phyloP scores from a whole-genome alignment of 169 alveolate genomes.

The Eimeria acervulina region DNA sequence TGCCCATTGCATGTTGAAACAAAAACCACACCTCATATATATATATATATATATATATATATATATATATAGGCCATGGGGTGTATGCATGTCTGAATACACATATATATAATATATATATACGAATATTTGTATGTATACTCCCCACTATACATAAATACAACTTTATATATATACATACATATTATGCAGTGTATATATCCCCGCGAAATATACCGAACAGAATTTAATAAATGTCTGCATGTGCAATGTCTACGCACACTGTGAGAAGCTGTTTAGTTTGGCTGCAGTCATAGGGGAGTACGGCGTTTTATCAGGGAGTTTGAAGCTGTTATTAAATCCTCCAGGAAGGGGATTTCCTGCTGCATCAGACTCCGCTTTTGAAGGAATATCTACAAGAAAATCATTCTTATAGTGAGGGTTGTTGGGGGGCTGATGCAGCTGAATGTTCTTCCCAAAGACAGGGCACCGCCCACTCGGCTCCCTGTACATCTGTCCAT shows the following conservation, averaged over 20 bases:
- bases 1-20: no score
- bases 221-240: no score
- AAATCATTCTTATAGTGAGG: conserved; percentile 36
- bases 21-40: no score
- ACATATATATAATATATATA: no score
- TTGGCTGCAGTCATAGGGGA: conserved; percentile 34
- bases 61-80: no score
- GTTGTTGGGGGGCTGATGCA: conserved; percentile 18
- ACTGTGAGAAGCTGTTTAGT: not conserved
- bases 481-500: conserved; percentile 59
- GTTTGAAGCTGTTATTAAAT: conserved; percentile 16
- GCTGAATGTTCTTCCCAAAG: conserved; percentile 31
- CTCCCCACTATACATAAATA: no score
- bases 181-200: not conserved
- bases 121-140: no score
- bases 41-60: no score
- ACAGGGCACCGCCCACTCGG: conserved; percentile 69
- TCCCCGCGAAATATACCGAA: no score
- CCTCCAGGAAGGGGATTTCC: conserved; percentile 80
- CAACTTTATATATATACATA: not conserved
- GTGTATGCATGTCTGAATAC: no score
- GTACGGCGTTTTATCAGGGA: not conserved
- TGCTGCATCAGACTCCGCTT: not conserved
- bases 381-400: conserved; percentile 45
- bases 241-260: not conserved